Base-by-base conservation (phyloP, 2,329 filamentous ascomycete genomes). In the Diplodia mutila region DNA sequence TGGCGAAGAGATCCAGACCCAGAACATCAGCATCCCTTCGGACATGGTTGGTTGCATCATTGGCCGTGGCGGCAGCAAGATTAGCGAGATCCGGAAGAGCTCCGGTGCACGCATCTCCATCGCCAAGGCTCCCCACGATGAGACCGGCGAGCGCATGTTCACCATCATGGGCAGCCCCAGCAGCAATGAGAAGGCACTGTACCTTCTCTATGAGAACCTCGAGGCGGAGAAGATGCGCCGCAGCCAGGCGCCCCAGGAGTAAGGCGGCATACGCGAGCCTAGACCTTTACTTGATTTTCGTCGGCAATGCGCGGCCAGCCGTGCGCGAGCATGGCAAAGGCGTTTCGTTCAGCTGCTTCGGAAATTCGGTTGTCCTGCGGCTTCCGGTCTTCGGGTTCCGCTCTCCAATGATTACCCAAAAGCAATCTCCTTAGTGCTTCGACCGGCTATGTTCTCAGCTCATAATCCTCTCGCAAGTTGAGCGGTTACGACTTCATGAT, bases 1-100 rank as follows among this genome's bases (percentile, higher is more conserved):
- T 71, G 95, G 95, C 70, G 95, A 98, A 79, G 94, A 97, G 80
- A 91, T 98, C 69, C 94, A 97, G 81, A 99, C 95, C 1, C 95
- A 99, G 78, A 99, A 99, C 83, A 99, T 99, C 82, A 97, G 93
- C 85, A 99, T 99, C 75, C 95, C 95, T 29, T 94, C 95, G 57
- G 95, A 99, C 84, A 99, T 99, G 95, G 95, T 99, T 79, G 95
- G 95, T 73, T 99, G 95, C 83, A 99, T 99, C 83, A 99, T 99
- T 78, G 95, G 95, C 72, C 91, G 94, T 71, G 93, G 87, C 66
- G 95, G 95, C 71, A 94, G 88, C 85, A 99, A 99, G 87, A 99
- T 99, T 78, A 97, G 93, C 80, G 95, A 99, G 83, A 99, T 99
- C 75, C 91, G 95, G 80, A 96, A 97, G 85, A 94, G 90, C 70